Base-by-base conservation (phyloP, 768 basidiomycete species). In the Polyporus arcularius region DNA sequence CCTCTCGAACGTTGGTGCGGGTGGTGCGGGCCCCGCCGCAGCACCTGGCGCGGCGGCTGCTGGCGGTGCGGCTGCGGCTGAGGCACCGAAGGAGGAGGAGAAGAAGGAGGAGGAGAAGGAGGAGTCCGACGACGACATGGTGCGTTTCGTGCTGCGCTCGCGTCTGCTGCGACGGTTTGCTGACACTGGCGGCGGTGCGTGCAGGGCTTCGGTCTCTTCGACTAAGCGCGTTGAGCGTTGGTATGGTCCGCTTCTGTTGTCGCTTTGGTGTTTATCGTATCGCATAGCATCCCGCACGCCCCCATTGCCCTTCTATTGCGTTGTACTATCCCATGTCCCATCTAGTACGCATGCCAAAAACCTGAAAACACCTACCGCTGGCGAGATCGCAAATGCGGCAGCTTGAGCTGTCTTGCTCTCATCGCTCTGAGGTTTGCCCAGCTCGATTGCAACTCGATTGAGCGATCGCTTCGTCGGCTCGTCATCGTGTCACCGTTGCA, bases 151-250 rank as follows among this genome's bases (percentile, higher is more conserved):
- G 28, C 8, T 7, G 10, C 15, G 26, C 21, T 48, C 28, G 53
- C 32, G 18, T 57, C 6, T 31, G 26, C 7, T 8, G 55, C 31
- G 54, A 38, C 16, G 65, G 54, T 11, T 59, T 31, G 38, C 47
- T 39, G 26, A 42, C 49, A 35, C 32, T 28, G 39, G n/a, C 51
- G 54, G 12, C 53, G 16, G 35, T 26, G 9, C n/a, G 6, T 43
- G 9, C 65, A 93, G 94, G 94, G 94, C 82, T 95, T 96, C 85
- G 93, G 94, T 80, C 85, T 96, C 65, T 96, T 96, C 88, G 93
- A 96, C 80, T 95, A 82, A 65, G 64, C 57, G 54, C 57, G 54
- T 55, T 32, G 21, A 46, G 32, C 41, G 42, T 49, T 54, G 47
- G 41, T 39, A 40, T 49, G 49, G 39, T 26, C 39, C 48, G 28